These are phyloP conservation scores for Lupinus albus DNA, from an alignment of 306 rosid genomes.

Conservation along the genomic window DNA sequence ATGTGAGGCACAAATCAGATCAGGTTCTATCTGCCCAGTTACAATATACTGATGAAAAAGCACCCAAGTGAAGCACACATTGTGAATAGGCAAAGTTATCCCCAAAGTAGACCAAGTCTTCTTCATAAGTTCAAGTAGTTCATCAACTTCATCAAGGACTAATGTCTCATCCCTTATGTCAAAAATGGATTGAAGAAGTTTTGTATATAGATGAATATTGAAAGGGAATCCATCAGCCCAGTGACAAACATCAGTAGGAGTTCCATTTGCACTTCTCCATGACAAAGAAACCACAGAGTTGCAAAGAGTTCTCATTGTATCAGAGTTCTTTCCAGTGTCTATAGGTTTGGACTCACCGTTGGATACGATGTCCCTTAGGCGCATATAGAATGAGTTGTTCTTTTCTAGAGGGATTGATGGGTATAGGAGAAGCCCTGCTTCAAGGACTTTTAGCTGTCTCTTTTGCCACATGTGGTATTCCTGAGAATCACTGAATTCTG, in stretches of 20 bases:
- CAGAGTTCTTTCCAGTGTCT: slow-evolving; percentile 82
- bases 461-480: slow-evolving; percentile 91
- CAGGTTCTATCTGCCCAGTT: slow-evolving; percentile 77
- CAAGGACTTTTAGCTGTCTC: slow-evolving; percentile 78
- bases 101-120: slow-evolving; percentile 86
- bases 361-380: slow-evolving; percentile 62
- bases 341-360: slow-evolving; percentile 51
- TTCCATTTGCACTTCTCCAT: slow-evolving; percentile 64
- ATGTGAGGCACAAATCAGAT: slow-evolving; percentile 75
- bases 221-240: slow-evolving; percentile 96
- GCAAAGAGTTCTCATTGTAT: slow-evolving; percentile 80
- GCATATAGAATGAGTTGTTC: slow-evolving; percentile 61
- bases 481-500: slow-evolving; percentile 75
- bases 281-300: slow-evolving; percentile 77
- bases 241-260: slow-evolving; percentile 82
- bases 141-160: slow-evolving; percentile 91
- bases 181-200: slow-evolving; percentile 73
- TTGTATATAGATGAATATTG: slow-evolving; percentile 68
- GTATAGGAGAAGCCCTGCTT: slow-evolving; percentile 74
- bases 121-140: slow-evolving; percentile 79
- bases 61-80: slow-evolving; percentile 86
- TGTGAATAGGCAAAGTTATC: slow-evolving; percentile 69
- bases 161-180: slow-evolving; percentile 74
- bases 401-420: slow-evolving; percentile 69
- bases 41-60: slow-evolving; percentile 66